Conservation (phyloP, 106 monocot genomes). For the Chionographis japonica region DNA sequence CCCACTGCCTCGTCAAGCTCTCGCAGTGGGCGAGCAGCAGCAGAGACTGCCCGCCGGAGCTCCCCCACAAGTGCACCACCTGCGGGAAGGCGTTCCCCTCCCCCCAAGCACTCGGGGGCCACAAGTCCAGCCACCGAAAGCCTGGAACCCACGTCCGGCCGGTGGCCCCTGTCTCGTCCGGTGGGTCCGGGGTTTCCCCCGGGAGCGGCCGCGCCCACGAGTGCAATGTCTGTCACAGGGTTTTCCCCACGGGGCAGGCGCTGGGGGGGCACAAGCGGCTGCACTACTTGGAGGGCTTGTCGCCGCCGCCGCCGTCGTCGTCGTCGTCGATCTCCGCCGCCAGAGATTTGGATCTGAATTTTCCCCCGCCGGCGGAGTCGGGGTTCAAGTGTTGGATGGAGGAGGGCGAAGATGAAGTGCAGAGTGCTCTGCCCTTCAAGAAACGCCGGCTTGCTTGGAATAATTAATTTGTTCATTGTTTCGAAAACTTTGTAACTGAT, state of each 20-base stretch:
- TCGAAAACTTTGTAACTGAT: too few relatives aligned
- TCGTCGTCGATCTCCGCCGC: neutral
- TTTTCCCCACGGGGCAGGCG: conserved; percentile 24
- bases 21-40: too few relatives aligned
- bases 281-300: conserved; percentile 21
- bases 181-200: neutral
- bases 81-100: conserved; percentile 19
- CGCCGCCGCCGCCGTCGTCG: neutral
- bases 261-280: conserved; percentile 26
- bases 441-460: too few relatives aligned
- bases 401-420: too few relatives aligned
- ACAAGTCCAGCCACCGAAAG: conserved; percentile 35
- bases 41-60: too few relatives aligned
- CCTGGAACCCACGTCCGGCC: neutral
- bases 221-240: conserved; percentile 13
- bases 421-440: too few relatives aligned
- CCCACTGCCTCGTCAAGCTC: too few relatives aligned
- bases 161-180: neutral
- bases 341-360: conserved; percentile 19
- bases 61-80: conserved; percentile 4
- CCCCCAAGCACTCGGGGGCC: conserved; percentile 24
- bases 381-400: conserved; percentile 4
- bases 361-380: conserved; percentile 7
- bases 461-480: too few relatives aligned
- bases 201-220: conserved; percentile 9